Evolutionary conservation across 176 grass and related monocot species (phyloP).

Genomic region (Cymbopogon citratus): DNA sequence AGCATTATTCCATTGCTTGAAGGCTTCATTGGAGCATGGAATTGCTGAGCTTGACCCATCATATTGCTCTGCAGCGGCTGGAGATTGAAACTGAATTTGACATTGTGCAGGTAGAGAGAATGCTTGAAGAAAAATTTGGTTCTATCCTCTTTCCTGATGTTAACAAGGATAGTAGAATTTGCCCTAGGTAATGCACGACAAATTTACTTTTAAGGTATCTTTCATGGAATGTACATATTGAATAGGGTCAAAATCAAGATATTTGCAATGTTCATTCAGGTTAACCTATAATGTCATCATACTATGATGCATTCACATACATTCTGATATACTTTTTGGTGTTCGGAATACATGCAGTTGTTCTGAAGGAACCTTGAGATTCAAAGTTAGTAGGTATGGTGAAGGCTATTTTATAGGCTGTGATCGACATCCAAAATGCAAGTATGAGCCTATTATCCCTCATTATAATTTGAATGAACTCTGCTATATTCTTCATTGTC

Average conservation of each 20-base stretch:
- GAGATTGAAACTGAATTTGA: conserved; percentile 13
- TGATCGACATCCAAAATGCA: conserved; percentile 88
- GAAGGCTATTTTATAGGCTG: conserved; percentile 93
- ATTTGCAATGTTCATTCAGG: not conserved
- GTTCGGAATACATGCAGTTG: conserved; percentile 62
- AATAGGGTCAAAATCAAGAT: conserved; percentile 8
- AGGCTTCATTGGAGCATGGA: not conserved
- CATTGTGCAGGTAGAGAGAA: conserved; percentile 75
- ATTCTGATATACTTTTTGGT: not conserved
- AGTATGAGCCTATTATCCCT: conserved; percentile 47
- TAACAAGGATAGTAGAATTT: conserved; percentile 50
- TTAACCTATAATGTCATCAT: not conserved
- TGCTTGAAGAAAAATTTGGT: conserved; percentile 85
- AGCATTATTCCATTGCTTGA: not conserved
- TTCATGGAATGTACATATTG: conserved; percentile 8
- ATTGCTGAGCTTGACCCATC: not conserved
- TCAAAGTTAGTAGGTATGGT: conserved; percentile 89
- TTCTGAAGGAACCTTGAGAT: conserved; percentile 72
- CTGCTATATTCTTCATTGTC: conserved; percentile 15
- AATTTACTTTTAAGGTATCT: conserved; percentile 3
- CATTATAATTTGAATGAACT: conserved; percentile 10
- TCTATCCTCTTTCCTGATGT: conserved; percentile 66
- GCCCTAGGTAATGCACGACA: conserved; percentile 65
- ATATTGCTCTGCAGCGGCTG: not conserved
- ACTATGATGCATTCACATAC: not conserved